Percentiles rank a stretch among this genome's conserved stretches.
Conservation (phyloP, 371 early-diverging fungal genomes). For the Rhizomucor miehei region DNA sequence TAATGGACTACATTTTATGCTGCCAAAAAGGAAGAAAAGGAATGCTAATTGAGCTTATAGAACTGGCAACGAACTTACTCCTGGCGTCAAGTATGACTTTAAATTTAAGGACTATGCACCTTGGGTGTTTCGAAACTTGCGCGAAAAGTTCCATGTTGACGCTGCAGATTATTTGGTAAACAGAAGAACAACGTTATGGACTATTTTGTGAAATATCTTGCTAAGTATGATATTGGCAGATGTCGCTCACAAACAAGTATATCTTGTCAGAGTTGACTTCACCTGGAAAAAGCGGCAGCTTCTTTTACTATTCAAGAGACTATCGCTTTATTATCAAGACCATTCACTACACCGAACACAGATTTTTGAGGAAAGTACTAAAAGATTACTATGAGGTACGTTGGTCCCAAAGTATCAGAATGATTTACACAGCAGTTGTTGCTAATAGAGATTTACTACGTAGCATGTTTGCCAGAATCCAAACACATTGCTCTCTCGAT, state of each 20-base stretch:
- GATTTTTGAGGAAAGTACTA: slow-evolving; percentile 82
- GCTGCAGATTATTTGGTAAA: slow-evolving; percentile 90
- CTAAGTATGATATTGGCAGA: slow-evolving; percentile 26
- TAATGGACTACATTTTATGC: no score
- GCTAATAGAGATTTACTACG: no score
- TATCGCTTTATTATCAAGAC: slow-evolving; percentile 99
- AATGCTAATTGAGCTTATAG: slow-evolving; percentile 23
- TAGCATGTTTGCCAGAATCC: slow-evolving; percentile 88
- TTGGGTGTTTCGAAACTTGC: slow-evolving; percentile 88
- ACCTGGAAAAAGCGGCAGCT: slow-evolving; percentile 93
- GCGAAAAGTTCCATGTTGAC: slow-evolving; percentile 84
- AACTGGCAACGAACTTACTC: slow-evolving; percentile 89
- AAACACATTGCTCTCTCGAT: slow-evolving; percentile 87
- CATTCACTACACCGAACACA: slow-evolving; percentile 90
- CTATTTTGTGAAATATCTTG: no score
- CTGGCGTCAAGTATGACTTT: slow-evolving; percentile 92
- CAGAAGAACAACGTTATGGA: no score
- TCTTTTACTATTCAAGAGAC: slow-evolving; percentile 96
- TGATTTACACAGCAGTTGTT: not conserved
- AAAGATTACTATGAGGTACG: slow-evolving; percentile 77
- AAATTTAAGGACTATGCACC: slow-evolving; percentile 98
- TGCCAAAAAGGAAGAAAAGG: not conserved
- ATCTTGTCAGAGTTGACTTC: slow-evolving; percentile 90
- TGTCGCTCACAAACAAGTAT: slow-evolving; percentile 93
- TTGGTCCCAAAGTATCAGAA: not conserved